phyloP scores from a whole-genome alignment of 306 rosid species.

The barrel medic (Medicago truncatula) region MtrunA17r5.0-ANR NC_053046.1:5488501-5489000 shows the following conservation, averaged over 20 bases:
- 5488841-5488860: slow-evolving; percentile 10
- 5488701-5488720: no score
- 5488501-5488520: no score
- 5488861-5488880: not conserved
- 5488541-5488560: no score
- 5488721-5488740: slow-evolving; percentile 4
- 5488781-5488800: slow-evolving; percentile 28
- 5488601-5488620: no score
- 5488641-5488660: no score
- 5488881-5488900: slow-evolving; percentile 1
- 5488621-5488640: no score
- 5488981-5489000: not conserved
- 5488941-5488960: not conserved
- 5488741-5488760: not conserved
- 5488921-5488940: slow-evolving; percentile 7
- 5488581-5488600: no score
- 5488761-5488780: slow-evolving; percentile 27
- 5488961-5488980: no score
- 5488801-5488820: not conserved
- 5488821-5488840: not conserved
- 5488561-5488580: no score
- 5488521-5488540: no score
- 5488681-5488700: not conserved
- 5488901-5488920: slow-evolving; percentile 22
- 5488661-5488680: no score